A percentile compares a stretch with the other conserved stretches of the same genome.
Evolutionary conservation across 306 rosid genomes (phyloP).

Genomic region (Trifolium dubium): DNA sequence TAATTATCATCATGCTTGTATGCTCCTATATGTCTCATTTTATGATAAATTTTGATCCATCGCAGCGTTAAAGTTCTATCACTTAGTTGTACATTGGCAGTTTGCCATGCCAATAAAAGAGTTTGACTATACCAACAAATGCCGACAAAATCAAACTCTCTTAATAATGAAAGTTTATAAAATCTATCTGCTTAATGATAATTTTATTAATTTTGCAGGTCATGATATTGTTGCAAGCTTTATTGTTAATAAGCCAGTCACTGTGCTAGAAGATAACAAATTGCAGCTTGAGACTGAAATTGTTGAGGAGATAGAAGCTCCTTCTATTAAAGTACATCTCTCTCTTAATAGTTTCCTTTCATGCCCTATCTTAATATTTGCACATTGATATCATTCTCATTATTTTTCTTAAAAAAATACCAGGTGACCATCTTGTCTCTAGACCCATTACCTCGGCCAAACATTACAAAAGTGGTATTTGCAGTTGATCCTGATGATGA

Average conservation of each 20-base stretch:
- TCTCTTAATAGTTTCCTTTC: conserved; percentile 31
- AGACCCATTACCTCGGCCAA: conserved; percentile 53
- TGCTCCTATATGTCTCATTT: conserved; percentile 2
- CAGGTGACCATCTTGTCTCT: conserved; percentile 77
- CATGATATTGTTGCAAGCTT: conserved; percentile 83
- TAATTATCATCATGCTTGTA: background rate
- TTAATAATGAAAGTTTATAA: conserved; percentile 12
- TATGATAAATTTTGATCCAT: conserved; percentile 13
- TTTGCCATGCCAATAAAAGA: conserved; percentile 2
- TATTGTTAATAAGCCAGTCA: conserved; percentile 54
- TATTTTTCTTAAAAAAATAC: conserved; percentile 41
- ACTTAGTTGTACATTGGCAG: conserved; percentile 31
- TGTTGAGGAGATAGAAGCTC: conserved; percentile 62
- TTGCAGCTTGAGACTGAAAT: conserved; percentile 65
- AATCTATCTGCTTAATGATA: conserved; percentile 16
- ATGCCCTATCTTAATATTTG: conserved; percentile 16
- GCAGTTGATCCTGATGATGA: conserved; percentile 59
- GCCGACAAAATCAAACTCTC: conserved; percentile 18
- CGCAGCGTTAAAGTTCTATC: background rate
- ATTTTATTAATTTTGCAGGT: conserved; percentile 51
- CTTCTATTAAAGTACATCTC: conserved; percentile 63
- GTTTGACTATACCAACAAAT: conserved; percentile 6
- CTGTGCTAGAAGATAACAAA: conserved; percentile 66
- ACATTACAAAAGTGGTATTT: conserved; percentile 72
- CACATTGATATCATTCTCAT: conserved; percentile 27